Evolutionary conservation across 1,284 basidiomycete genomes (phyloP).

Genomic region (Tilletia walkeri): DNA sequence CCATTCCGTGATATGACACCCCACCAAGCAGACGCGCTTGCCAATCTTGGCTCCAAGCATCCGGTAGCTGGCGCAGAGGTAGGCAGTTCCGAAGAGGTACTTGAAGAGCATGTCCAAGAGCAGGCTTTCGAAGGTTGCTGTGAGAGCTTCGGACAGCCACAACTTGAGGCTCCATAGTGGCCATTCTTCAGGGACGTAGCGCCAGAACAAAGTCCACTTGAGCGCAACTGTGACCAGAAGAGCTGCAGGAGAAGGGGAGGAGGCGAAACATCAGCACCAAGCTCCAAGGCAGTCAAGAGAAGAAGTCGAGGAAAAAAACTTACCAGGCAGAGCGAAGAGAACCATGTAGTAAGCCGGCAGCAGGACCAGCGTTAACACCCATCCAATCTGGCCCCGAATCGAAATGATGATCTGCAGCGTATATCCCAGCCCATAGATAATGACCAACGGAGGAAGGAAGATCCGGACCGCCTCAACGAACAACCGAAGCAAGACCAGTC

Average conservation of each 20-base stretch:
- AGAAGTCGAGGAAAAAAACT: too few species aligned
- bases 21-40: slow-evolving; percentile 5
- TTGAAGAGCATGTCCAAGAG: background rate
- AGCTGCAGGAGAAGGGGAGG: background rate
- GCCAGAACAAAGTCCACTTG: slow-evolving; percentile 21
- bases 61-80: slow-evolving; percentile 16
- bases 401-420: slow-evolving; percentile 7
- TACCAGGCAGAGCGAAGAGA: slow-evolving; percentile 17
- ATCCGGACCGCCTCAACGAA: slow-evolving; percentile 23
- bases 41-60: slow-evolving; percentile 21
- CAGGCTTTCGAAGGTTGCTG: slow-evolving; percentile 19
- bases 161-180: slow-evolving; percentile 22
- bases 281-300: too few species aligned
- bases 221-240: slow-evolving; percentile 12
- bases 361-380: slow-evolving; percentile 8
- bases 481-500: slow-evolving; percentile 18
- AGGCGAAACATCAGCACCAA: too few species aligned
- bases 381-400: background rate
- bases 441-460: slow-evolving; percentile 14
- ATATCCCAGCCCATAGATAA: slow-evolving; percentile 22
- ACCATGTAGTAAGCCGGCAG: slow-evolving; percentile 20
- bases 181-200: slow-evolving; percentile 19
- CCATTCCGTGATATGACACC: slow-evolving; percentile 21
- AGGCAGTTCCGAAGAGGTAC: slow-evolving; percentile 20
- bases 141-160: slow-evolving; percentile 21